Percentiles rank a stretch among this genome's conserved stretches.
phyloP scores from a whole-genome alignment of 1,284 basidiomycete species.

The Flammula alnicola region DNA sequence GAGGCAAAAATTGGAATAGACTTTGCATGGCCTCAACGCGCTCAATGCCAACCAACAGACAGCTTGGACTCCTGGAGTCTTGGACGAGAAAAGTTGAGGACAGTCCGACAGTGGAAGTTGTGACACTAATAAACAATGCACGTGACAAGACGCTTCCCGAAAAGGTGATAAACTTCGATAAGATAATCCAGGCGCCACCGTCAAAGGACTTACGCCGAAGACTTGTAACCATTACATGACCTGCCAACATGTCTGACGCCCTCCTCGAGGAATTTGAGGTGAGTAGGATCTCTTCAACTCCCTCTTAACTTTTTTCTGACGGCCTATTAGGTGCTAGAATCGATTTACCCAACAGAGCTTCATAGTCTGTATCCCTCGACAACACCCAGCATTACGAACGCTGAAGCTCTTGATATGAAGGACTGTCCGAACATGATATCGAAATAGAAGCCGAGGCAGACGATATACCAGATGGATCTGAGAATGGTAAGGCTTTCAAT shows the following conservation, averaged over 20 bases:
- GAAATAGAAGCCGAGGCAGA: constrained; percentile 91
- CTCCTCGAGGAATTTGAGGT: constrained; percentile 91
- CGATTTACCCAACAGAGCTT: constrained; percentile 94
- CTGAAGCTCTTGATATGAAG: constrained; percentile 67
- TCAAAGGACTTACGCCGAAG: not conserved
- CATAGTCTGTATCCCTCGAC: constrained; percentile 70
- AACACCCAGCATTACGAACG: constrained; percentile 31
- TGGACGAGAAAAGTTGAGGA: not conserved
- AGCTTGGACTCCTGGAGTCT: too few relatives aligned
- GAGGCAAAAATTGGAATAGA: constrained; percentile 15
- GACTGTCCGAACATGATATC: constrained; percentile 81
- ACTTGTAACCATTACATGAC: constrained; percentile 14
- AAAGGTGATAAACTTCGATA: constrained; percentile 10
- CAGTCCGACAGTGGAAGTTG: not conserved
- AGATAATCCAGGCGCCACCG: not conserved
- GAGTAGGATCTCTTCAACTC: not conserved
- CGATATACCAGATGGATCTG: constrained; percentile 63
- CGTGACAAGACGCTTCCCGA: constrained; percentile 7
- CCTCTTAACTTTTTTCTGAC: constrained; percentile 6
- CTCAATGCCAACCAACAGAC: too few relatives aligned
- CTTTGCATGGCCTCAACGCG: constrained; percentile 18
- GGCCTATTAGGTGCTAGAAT: constrained; percentile 80
- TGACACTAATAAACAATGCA: constrained; percentile 1
- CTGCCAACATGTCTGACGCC: constrained; percentile 56
- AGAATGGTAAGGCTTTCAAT: constrained; percentile 59